Evolutionary conservation across 495 filamentous ascomycete species (phyloP).

Genomic region (Cairneyella variabilis): DNA sequence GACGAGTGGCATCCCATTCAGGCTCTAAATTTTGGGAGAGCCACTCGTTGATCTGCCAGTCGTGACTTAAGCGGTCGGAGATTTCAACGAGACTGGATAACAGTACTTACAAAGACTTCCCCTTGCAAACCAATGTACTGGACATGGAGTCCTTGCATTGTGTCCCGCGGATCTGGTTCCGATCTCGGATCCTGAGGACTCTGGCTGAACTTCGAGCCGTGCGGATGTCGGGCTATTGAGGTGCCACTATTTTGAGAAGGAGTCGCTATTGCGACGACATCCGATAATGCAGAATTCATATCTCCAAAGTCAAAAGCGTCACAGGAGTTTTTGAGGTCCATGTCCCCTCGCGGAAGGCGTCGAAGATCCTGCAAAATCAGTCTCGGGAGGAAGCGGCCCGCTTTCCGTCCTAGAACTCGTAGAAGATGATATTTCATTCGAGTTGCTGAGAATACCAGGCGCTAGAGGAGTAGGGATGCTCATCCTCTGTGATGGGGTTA

Average conservation of each 20-base stretch:
- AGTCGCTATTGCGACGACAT: neutral
- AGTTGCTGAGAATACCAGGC: neutral
- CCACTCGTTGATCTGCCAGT: slow-evolving; percentile 5
- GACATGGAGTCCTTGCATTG: slow-evolving; percentile 5
- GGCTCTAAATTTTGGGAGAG: neutral
- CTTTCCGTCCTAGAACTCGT: neutral
- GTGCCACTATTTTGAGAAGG: slow-evolving; percentile 5
- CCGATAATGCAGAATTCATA: slow-evolving; percentile 5
- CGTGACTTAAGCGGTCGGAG: neutral
- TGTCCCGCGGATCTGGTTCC: slow-evolving; percentile 1
- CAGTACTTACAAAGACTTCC: slow-evolving; percentile 7
- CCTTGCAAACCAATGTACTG: slow-evolving; percentile 6
- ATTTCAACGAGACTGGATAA: neutral
- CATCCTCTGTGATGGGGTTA: slow-evolving; percentile 3
- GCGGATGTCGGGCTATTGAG: neutral
- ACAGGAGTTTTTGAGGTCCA: neutral
- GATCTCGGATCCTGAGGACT: neutral
- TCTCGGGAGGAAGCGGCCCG: neutral
- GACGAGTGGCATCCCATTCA: slow-evolving; percentile 6
- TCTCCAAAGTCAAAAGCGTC: slow-evolving; percentile 7
- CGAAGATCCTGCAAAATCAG: neutral
- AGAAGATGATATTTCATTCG: neutral
- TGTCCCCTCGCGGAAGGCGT: neutral
- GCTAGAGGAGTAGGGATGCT: neutral
- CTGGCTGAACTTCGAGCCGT: neutral